phyloP scores from a whole-genome alignment of 2,329 filamentous ascomycete genomes.

The Erysiphe pulchra region DNA sequence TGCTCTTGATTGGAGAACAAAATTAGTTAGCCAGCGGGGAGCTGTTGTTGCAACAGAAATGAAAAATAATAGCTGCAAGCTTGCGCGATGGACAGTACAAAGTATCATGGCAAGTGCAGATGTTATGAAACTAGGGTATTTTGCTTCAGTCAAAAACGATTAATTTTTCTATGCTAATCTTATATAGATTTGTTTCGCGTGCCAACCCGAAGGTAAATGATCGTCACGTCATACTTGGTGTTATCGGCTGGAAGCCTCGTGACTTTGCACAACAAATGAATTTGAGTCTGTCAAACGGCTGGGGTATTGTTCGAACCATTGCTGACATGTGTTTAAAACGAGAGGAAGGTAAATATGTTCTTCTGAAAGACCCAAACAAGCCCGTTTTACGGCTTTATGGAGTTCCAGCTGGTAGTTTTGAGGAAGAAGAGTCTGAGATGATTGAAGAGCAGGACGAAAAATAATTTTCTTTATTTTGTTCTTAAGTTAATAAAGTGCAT shows the following conservation, averaged over 20 bases:
- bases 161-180: too few relatives aligned
- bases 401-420: conserved; percentile 67
- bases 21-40: conserved; percentile 83
- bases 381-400: conserved; percentile 78
- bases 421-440: conserved; percentile 37
- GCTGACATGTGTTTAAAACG: conserved; percentile 74
- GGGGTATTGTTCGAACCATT: conserved; percentile 96
- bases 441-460: conserved; percentile 7
- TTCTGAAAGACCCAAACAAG: conserved; percentile 90
- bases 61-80: conserved; percentile 99
- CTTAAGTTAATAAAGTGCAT: too few relatives aligned
- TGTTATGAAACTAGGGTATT: conserved; percentile 88
- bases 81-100: conserved; percentile 92
- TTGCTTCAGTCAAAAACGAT: conserved; percentile 5
- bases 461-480: too few relatives aligned
- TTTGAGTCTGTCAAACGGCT: conserved; percentile 84
- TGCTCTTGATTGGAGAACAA: conserved; percentile 88
- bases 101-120: conserved; percentile 94
- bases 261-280: conserved; percentile 98
- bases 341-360: conserved; percentile 57
- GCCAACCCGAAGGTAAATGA: conserved; percentile 78
- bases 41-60: conserved; percentile 96
- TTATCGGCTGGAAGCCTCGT: conserved; percentile 90
- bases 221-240: conserved; percentile 84
- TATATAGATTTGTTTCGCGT: conserved; percentile 67